Base-by-base conservation (phyloP, 73 alveolate species). In the Stentor coeruleus region DNA sequence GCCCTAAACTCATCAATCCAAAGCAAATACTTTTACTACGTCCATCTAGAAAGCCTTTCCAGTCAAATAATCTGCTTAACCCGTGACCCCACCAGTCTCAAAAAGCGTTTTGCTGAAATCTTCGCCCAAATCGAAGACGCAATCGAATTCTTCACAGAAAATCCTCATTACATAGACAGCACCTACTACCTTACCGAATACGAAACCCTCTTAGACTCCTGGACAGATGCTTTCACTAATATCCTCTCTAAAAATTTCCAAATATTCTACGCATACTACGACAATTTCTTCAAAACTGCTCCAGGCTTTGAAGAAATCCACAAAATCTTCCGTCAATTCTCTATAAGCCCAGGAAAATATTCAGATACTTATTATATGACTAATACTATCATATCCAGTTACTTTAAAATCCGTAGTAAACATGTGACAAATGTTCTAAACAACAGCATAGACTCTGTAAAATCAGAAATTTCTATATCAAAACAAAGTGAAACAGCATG, bases 91-190 rank as follows among this genome's bases (percentile, higher is more conserved):
- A 31, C 14, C 33, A 33, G 49, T 0, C 14, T 31, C 11, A 20
- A 40, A 26, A 66, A 66, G 37, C n/a, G 33, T 14, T 66, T 66
- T 40, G n/a, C 33, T 20, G 79, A 66, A 66, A 66, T 66, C 33
- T 33, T 66, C 11, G 36, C 79, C 0, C 79, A 66, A 66, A 66
- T 66, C 0, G 79, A 66, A 2, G 79, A 66, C 41, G 79, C 40
- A 40, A 20, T 66, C 33, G 20, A 20, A 11, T 66, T 66, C 33
- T 66, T 66, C 79, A 66, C n/a, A 20, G 79, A 66, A 66, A 66
- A 66, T 66, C 79, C 79, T 20, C 36, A 66, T 33, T 66, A 66
- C 79, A 20, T 26, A 20, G 79, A 66, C n/a, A 33, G 42, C 11
- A 15, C n/a, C 33, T 20, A 26, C 2, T 66, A 66, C 37, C 37